These are phyloP conservation scores for Rhynchospora tenuis DNA, from an alignment of 176 grass and related monocot genomes.

Conservation along the genomic window DNA sequence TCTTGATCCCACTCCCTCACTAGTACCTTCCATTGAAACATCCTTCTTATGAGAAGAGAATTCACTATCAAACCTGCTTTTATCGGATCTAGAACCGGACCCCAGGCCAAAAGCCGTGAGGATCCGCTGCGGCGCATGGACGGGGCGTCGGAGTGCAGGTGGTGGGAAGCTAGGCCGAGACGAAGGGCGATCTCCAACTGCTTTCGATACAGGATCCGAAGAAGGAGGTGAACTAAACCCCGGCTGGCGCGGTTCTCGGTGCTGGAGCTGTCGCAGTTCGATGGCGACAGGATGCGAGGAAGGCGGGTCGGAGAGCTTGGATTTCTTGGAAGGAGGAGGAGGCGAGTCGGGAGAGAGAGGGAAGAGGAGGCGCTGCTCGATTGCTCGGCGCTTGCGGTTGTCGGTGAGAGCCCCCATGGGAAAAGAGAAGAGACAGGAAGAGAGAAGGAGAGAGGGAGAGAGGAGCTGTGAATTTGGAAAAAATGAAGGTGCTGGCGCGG, in stretches of 20 bases:
- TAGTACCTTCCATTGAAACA: not conserved
- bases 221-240: not conserved
- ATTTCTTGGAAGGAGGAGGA: constrained; percentile 22
- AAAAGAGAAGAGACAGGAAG: not conserved
- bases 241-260: not conserved
- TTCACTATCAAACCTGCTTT: not conserved
- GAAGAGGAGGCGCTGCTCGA: constrained; percentile 2
- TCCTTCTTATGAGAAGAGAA: not conserved
- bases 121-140: constrained; percentile 15
- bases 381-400: constrained; percentile 4
- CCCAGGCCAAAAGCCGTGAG: constrained; percentile 17
- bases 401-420: constrained; percentile 19
- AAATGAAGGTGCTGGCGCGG: constrained; percentile 4
- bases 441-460: not conserved
- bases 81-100: not conserved
- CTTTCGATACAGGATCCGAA: not conserved
- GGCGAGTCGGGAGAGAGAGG: not conserved
- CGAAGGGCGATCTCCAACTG: not conserved
- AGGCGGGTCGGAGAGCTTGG: not conserved
- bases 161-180: not conserved
- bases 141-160: not conserved
- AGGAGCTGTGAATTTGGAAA: not conserved
- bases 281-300: not conserved
- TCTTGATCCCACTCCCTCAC: not conserved
- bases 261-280: not conserved